These are phyloP conservation scores for Phyllosticta citrichinensis DNA, from an alignment of 2,329 filamentous ascomycete species.

Conservation along the genomic window DNA sequence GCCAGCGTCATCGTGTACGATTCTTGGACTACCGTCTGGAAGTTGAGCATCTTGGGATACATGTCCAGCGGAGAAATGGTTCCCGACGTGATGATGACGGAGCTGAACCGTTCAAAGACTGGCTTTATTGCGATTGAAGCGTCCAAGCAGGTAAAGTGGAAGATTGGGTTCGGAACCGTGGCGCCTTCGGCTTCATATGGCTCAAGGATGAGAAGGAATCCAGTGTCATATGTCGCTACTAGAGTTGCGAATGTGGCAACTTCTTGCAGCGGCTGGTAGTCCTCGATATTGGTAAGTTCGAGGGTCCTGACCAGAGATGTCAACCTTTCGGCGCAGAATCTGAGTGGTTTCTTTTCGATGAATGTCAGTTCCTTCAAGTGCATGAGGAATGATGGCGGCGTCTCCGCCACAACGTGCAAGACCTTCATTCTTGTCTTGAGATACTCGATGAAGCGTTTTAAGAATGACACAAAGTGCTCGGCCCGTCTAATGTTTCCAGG, in stretches of 20 bases:
- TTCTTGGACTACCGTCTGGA: constrained; percentile 85
- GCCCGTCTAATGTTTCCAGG: constrained; percentile 93
- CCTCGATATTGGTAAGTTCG: constrained; percentile 94
- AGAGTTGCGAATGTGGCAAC: constrained; percentile 96
- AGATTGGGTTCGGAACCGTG: constrained; percentile 89
- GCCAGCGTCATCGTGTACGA: constrained; percentile 97
- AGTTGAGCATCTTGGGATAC: constrained; percentile 98
- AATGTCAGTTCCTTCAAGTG: constrained; percentile 94
- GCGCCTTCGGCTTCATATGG: constrained; percentile 93
- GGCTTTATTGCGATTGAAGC: constrained; percentile 97
- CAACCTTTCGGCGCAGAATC: constrained; percentile 89
- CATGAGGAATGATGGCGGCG: constrained; percentile 81
- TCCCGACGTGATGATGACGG: constrained; percentile 95
- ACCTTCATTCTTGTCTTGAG: constrained; percentile 98
- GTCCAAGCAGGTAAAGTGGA: constrained; percentile 94
- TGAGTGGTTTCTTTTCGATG: constrained; percentile 89
- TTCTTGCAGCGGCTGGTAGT: constrained; percentile 93
- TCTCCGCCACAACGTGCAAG: constrained; percentile 93
- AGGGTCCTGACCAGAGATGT: constrained; percentile 91
- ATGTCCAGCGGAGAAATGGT: constrained; percentile 96
- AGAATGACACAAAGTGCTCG: constrained; percentile 89
- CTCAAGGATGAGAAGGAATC: constrained; percentile 92
- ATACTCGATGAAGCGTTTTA: constrained; percentile 96
- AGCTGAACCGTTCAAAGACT: constrained; percentile 94
- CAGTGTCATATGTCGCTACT: constrained; percentile 92